Evolutionary conservation across 1,284 basidiomycete genomes (phyloP).

Genomic region (Tilletiopsis washingtonensis): DNA sequence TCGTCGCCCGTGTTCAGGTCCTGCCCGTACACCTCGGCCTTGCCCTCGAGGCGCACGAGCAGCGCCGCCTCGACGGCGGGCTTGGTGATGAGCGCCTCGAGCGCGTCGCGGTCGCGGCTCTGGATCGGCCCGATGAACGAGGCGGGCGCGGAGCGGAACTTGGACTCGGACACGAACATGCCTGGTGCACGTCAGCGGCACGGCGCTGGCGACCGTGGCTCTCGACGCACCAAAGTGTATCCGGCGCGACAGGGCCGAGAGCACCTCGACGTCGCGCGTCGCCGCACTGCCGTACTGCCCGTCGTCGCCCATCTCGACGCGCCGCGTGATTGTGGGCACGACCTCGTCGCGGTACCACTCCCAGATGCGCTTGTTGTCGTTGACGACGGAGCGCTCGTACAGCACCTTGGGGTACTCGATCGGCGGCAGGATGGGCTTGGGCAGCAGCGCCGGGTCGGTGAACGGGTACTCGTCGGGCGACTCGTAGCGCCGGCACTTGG

Average conservation of each 20-base stretch:
- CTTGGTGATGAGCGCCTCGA: conserved; percentile 81
- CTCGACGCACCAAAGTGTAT: conserved; percentile 83
- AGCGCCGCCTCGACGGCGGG: conserved; percentile 85
- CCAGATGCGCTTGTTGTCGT: conserved; percentile 77
- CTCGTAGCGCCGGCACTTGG: conserved; percentile 24
- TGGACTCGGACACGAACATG: conserved; percentile 96
- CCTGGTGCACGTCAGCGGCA: conserved; percentile 55
- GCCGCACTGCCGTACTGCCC: conserved; percentile 96
- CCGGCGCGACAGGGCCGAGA: conserved; percentile 86
- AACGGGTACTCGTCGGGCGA: conserved; percentile 93
- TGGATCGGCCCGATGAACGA: conserved; percentile 86
- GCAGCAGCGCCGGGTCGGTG: conserved; percentile 64
- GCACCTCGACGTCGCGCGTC: conserved; percentile 84
- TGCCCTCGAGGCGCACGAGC: conserved; percentile 77
- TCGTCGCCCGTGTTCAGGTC: conserved; percentile 57
- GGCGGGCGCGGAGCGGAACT: conserved; percentile 75
- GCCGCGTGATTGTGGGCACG: conserved; percentile 68
- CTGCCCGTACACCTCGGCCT: conserved; percentile 85
- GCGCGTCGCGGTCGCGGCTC: conserved; percentile 62
- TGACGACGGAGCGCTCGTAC: conserved; percentile 71
- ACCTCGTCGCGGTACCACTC: conserved; percentile 77
- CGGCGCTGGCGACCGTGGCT: not conserved
- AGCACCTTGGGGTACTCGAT: conserved; percentile 71
- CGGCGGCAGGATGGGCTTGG: conserved; percentile 70
- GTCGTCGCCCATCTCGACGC: conserved; percentile 58